Percentiles rank a stretch among this genome's conserved stretches.
Evolutionary conservation across 331 rosid species (phyloP).

Genomic region (Arachis monticola): DNA sequence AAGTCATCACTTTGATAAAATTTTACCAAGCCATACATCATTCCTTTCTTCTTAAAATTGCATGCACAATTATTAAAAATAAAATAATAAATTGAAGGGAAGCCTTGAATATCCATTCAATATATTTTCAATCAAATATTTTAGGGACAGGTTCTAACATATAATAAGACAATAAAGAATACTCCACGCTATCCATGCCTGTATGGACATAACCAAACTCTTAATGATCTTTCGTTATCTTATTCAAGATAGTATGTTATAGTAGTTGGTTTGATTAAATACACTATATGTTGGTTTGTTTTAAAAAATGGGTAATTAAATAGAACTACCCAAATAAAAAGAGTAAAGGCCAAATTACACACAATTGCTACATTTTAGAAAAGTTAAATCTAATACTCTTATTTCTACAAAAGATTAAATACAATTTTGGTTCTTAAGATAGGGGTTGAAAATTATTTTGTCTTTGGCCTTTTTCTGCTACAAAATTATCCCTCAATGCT

Average conservation of each 20-base stretch:
- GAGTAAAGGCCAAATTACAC: neutral
- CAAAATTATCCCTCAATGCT: no score
- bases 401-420: no score
- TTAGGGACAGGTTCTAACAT: neutral
- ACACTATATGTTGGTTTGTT: neutral
- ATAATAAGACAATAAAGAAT: neutral
- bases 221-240: neutral
- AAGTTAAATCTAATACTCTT: no score
- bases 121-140: neutral
- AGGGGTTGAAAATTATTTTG: no score
- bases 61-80: neutral
- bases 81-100: neutral
- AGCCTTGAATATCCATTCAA: neutral
- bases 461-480: no score
- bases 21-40: neutral
- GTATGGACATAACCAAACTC: neutral
- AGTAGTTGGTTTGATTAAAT: constrained; percentile 6
- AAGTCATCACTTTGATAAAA: neutral
- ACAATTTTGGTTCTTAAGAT: no score
- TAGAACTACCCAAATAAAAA: neutral
- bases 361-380: no score
- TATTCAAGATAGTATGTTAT: neutral
- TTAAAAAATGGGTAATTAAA: neutral
- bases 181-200: constrained; percentile 6
- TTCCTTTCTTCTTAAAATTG: neutral